Conservation (phyloP, 2,329 filamentous ascomycete genomes). For the Aspergillus sp. region DNA sequence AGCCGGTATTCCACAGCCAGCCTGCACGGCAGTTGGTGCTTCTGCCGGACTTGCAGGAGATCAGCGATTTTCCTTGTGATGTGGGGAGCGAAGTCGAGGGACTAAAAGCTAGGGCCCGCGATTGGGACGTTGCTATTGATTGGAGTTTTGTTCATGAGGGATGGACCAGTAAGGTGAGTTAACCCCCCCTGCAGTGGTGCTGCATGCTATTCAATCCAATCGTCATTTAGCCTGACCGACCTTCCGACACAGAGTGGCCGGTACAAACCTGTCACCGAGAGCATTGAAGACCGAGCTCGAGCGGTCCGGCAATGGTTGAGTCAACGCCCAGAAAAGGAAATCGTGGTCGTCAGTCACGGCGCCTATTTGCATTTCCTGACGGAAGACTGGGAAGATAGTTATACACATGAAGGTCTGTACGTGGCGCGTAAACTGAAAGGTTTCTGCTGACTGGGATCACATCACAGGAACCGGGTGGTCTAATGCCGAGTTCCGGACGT, state of each 20-base stretch:
- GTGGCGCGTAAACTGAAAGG: neutral
- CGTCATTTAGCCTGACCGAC: neutral
- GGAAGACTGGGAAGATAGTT: constrained; percentile 56
- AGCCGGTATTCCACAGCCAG: constrained; percentile 21
- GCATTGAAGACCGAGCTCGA: constrained; percentile 8
- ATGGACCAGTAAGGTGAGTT: neutral
- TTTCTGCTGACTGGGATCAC: neutral
- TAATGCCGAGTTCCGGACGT: constrained; percentile 68
- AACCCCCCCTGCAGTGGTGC: too few relatives aligned
- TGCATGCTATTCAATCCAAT: neutral
- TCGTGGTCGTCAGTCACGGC: constrained; percentile 17
- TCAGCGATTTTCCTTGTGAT: constrained; percentile 69
- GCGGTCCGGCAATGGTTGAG: constrained; percentile 13
- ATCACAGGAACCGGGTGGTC: constrained; percentile 63
- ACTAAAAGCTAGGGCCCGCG: constrained; percentile 58
- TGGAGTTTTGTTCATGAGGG: neutral
- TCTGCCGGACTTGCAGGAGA: constrained; percentile 72
- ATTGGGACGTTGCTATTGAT: constrained; percentile 6
- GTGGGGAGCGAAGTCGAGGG: constrained; percentile 58
- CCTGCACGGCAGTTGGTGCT: constrained; percentile 54
- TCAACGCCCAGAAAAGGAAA: constrained; percentile 14
- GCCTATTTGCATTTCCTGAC: constrained; percentile 20
- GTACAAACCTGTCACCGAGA: constrained; percentile 25
- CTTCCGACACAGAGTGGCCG: neutral
- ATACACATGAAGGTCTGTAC: constrained; percentile 33